These are phyloP conservation scores for Vaucheria bursata DNA, from an alignment of 352 stramenopile species.

Conservation along the genomic window DNA sequence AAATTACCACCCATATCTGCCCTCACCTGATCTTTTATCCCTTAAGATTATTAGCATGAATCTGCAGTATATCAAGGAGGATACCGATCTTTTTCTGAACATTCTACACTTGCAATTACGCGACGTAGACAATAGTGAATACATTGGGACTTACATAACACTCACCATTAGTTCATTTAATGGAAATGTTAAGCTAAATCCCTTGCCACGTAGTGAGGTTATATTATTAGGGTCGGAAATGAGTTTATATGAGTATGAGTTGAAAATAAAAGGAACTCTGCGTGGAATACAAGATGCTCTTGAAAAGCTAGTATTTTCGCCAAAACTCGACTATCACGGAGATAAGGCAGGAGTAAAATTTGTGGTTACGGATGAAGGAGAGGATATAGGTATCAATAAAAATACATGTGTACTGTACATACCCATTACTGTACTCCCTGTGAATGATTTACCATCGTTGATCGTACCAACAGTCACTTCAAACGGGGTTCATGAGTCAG, in stretches of 20 bases:
- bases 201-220: neutral
- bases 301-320: slow-evolving; percentile 11
- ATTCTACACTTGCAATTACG: slow-evolving; percentile 19
- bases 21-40: slow-evolving; percentile 23
- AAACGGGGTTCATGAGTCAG: too few relatives aligned
- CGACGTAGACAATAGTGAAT: slow-evolving; percentile 39
- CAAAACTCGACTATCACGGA: slow-evolving; percentile 25
- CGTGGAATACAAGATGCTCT: slow-evolving; percentile 16
- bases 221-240: neutral
- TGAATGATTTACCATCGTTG: neutral
- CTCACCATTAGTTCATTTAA: slow-evolving; percentile 21
- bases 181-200: neutral
- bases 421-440: neutral
- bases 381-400: neutral
- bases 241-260: neutral
- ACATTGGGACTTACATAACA: slow-evolving; percentile 13
- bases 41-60: neutral
- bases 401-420: neutral
- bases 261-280: slow-evolving; percentile 23
- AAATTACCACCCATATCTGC: slow-evolving; percentile 11
- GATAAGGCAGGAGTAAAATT: slow-evolving; percentile 16
- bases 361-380: slow-evolving; percentile 25
- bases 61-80: slow-evolving; percentile 14
- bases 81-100: slow-evolving; percentile 13
- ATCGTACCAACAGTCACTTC: neutral